Percentiles rank a stretch among this genome's conserved stretches.
Conservation (phyloP, 2,329 filamentous ascomycete genomes). For the Colletotrichum musae region DNA sequence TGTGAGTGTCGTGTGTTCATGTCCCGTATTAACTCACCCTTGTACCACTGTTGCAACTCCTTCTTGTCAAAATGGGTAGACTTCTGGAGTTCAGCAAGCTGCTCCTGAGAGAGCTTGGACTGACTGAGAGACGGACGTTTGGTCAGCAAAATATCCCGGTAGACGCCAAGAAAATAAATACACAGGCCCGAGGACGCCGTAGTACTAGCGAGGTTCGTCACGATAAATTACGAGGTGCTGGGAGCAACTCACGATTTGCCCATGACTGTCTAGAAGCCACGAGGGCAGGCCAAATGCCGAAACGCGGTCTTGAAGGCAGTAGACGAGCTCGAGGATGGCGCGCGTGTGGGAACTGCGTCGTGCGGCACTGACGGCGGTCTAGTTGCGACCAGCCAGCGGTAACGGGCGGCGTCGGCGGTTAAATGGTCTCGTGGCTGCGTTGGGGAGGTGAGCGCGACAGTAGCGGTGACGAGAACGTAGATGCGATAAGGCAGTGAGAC, state of each 20-base stretch:
- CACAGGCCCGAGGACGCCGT: background rate
- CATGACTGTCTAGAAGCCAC: conserved; percentile 49
- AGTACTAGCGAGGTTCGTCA: background rate
- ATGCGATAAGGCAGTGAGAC: background rate
- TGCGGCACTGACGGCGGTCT: conserved; percentile 8
- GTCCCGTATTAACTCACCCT: conserved; percentile 74
- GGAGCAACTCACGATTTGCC: conserved; percentile 61
- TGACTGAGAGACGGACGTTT: conserved; percentile 73
- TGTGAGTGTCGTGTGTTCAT: conserved; percentile 4
- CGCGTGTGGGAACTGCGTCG: background rate
- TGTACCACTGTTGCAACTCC: conserved; percentile 99
- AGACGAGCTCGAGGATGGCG: conserved; percentile 3
- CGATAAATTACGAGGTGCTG: background rate
- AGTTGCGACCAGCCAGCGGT: conserved; percentile 19
- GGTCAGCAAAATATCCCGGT: background rate
- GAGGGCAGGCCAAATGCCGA: background rate
- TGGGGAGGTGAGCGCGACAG: conserved; percentile 1
- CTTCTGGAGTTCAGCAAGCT: conserved; percentile 95
- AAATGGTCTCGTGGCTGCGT: conserved; percentile 19
- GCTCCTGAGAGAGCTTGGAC: conserved; percentile 97
- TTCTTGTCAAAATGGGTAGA: conserved; percentile 99
- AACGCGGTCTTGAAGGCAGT: background rate
- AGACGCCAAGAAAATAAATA: background rate
- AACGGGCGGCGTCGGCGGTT: conserved; percentile 9
- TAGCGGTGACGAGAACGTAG: background rate